phyloP scores from a whole-genome alignment of 805 yeast genomes.

The Wickerhamiella alocasiicola region DNA sequence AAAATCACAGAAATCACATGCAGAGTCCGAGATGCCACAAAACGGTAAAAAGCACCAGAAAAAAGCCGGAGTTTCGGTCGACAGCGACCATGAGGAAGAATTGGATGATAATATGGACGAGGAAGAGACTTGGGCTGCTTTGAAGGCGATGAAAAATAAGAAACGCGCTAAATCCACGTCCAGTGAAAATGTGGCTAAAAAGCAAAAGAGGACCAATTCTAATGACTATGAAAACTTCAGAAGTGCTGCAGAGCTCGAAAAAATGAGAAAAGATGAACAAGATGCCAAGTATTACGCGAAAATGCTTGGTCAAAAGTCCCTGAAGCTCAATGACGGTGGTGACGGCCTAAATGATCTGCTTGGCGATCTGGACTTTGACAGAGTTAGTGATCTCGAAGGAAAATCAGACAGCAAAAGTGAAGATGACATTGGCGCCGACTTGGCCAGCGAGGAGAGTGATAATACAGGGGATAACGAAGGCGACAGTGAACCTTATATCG shows the following conservation, averaged over 20 bases:
- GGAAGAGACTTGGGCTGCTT: slow-evolving; percentile 25
- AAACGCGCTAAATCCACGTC: background rate
- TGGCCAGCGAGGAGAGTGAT: slow-evolving; percentile 9
- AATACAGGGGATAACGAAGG: background rate
- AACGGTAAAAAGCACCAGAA: slow-evolving; percentile 2
- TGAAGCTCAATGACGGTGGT: slow-evolving; percentile 45
- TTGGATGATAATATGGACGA: slow-evolving; percentile 19
- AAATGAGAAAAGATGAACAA: slow-evolving; percentile 50
- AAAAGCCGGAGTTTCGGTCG: background rate
- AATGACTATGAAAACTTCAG: background rate
- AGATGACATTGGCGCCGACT: slow-evolving; percentile 13
- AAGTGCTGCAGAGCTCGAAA: slow-evolving; percentile 36
- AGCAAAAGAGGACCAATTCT: background rate
- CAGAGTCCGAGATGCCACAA: slow-evolving; percentile 3
- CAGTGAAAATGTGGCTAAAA: slow-evolving; percentile 2
- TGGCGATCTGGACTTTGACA: slow-evolving; percentile 57
- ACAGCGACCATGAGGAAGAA: slow-evolving; percentile 16
- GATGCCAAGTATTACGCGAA: slow-evolving; percentile 77
- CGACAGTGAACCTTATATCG: slow-evolving; percentile 8
- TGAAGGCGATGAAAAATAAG: slow-evolving; percentile 19
- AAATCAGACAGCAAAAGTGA: background rate
- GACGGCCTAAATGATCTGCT: slow-evolving; percentile 74
- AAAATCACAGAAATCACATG: slow-evolving; percentile 5
- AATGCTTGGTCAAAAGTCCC: slow-evolving; percentile 54
- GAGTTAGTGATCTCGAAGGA: slow-evolving; percentile 4